Evolutionary conservation across 1,284 basidiomycete species (phyloP), one percentile per base, ranked within the genome.

Genomic region (Polyporus tsugae): DNA sequence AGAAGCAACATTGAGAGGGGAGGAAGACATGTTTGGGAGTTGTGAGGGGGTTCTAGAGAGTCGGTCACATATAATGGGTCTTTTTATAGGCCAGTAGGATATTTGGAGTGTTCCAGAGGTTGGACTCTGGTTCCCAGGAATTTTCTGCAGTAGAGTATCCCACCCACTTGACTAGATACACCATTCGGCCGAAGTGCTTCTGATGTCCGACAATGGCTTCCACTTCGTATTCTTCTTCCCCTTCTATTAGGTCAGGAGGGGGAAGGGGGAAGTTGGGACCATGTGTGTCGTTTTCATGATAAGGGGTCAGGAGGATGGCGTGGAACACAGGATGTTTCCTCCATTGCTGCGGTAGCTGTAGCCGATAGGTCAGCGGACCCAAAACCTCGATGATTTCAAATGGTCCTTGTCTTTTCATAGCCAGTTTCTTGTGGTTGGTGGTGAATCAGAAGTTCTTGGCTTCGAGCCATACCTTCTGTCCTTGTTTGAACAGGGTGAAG

Each of bases 151-250:
- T 19, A 6, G 29, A 25, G 33, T 65, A 72, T 5, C 66, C 71
- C 15, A 29, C 55, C 69, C 69, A 72, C 10, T 66, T 60, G 3
- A 72, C 69, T 3, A 70, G 62, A 38, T 72, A 70, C 44, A 60
- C 63, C 38, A 36, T 55, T 1, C 55, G 57, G 1, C 66, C 33
- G 2, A 57, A 49, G 9, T 52, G 38, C 10, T 42, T 42, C 19
- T 58, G 17, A 4, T 66, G 46, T 39, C 72, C 66, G 0, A 73
- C 29, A 9, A 75, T 73, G 65, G 63, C 35, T 25, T 72, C 67
- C 0, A 72, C 66, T 63, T 72, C 55, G 36, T 60, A 70, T 60
- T 72, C 59, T 65, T 70, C 59, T 60, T 67, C 55, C n/a, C 69
- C 69, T 46, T 70, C 66, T 1, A 72, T 65, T 10, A 70, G 11